Percentiles rank a stretch among this genome's conserved stretches.
Conservation (phyloP, 2,329 filamentous ascomycete genomes). For the Penicillium sp. region DNA sequence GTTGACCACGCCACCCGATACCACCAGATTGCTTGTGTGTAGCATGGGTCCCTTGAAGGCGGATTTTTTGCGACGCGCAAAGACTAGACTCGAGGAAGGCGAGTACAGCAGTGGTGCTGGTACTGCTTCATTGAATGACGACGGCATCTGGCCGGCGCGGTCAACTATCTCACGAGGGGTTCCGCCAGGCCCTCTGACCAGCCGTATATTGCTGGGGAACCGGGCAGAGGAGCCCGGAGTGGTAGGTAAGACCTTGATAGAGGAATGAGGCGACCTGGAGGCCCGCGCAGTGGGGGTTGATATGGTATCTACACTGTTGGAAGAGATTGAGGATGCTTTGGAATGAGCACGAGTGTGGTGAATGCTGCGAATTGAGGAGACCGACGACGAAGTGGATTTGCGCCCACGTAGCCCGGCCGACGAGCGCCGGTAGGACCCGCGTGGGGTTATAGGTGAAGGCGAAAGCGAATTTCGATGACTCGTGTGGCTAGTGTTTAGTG, state of each 20-base stretch:
- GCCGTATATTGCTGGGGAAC: constrained; percentile 83
- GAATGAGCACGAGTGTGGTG: constrained; percentile 88
- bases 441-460: constrained; percentile 83
- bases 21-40: constrained; percentile 40
- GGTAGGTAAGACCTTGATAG: constrained; percentile 91
- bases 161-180: constrained; percentile 30
- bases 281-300: constrained; percentile 67
- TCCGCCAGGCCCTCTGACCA: constrained; percentile 62
- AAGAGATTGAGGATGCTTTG: constrained; percentile 92
- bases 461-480: constrained; percentile 73
- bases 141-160: constrained; percentile 26
- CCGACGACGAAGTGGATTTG: constrained; percentile 93
- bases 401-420: constrained; percentile 83
- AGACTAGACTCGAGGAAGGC: constrained; percentile 46
- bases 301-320: constrained; percentile 70
- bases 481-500: constrained; percentile 36
- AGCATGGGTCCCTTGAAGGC: constrained; percentile 50
- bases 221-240: constrained; percentile 71
- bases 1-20: constrained; percentile 35
- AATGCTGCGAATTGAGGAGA: constrained; percentile 89
- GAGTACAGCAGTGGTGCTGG: constrained; percentile 41
- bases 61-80: constrained; percentile 48
- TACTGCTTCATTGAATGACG: constrained; percentile 41
- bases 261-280: constrained; percentile 79
- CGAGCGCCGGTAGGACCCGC: constrained; percentile 79